Evolutionary conservation across 2,329 filamentous ascomycete species (phyloP).

Genomic region (Cordyceps militaris): DNA sequence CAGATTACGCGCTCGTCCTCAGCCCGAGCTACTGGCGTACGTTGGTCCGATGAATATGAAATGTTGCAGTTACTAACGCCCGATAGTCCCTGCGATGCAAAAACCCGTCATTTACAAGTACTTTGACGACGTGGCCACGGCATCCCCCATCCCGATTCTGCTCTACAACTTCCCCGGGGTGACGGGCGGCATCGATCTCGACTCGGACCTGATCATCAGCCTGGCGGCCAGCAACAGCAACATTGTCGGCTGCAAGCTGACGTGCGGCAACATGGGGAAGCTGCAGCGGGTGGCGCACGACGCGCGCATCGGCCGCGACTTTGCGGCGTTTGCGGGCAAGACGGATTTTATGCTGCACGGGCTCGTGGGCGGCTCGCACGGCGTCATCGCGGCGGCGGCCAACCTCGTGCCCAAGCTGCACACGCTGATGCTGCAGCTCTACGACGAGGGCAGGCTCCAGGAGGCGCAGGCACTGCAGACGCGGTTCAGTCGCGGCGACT

Average conservation of each 20-base stretch:
- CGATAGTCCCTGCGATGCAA: constrained; percentile 12
- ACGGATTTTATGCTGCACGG: constrained; percentile 36
- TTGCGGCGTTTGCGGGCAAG: constrained; percentile 31
- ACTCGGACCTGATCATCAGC: constrained; percentile 50
- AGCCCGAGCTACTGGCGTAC: constrained; percentile 61
- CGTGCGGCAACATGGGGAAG: constrained; percentile 60
- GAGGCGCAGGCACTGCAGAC: constrained; percentile 32
- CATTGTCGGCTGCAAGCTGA: constrained; percentile 58
- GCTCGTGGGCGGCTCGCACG: constrained; percentile 31
- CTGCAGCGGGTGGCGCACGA: constrained; percentile 43
- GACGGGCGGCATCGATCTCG: constrained; percentile 52
- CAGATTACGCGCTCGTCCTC: constrained; percentile 69
- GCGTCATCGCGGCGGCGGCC: constrained; percentile 34
- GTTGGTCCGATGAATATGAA: neutral
- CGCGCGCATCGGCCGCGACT: constrained; percentile 22
- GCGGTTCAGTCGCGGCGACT: constrained; percentile 22
- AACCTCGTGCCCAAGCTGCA: constrained; percentile 34
- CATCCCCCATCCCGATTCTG: constrained; percentile 52
- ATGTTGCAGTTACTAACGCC: neutral
- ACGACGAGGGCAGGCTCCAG: constrained; percentile 25
- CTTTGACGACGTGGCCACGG: constrained; percentile 57
- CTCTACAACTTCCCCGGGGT: constrained; percentile 63
- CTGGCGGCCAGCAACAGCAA: constrained; percentile 46
- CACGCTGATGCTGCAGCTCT: constrained; percentile 27
- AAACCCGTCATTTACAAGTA: constrained; percentile 37